These are phyloP conservation scores for Botryococcus braunii DNA, from an alignment of 163 green algal genomes.

Conservation along the genomic window DNA sequence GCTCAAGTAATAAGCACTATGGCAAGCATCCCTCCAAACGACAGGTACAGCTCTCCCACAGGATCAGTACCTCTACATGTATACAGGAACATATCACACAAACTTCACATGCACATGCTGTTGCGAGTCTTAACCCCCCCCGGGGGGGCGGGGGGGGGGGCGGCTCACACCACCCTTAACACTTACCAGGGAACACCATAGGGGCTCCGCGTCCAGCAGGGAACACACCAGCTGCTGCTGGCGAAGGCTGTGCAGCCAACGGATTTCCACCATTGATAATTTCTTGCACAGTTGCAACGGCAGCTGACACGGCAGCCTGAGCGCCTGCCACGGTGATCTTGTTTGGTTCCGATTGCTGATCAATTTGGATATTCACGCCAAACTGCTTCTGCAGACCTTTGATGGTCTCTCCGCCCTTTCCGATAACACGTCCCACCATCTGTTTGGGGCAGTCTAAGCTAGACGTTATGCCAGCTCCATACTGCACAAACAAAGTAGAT, in stretches of 20 bases:
- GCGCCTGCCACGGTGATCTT: constrained; percentile 65
- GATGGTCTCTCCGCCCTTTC: constrained; percentile 92
- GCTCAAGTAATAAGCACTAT: no score
- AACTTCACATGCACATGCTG: no score
- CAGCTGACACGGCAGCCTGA: constrained; percentile 33
- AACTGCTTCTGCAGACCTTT: constrained; percentile 77
- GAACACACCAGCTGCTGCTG: no score
- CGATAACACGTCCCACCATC: constrained; percentile 91
- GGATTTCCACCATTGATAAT: constrained; percentile 52
- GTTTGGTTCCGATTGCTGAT: constrained; percentile 67
- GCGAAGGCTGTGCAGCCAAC: no score
- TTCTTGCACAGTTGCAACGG: constrained; percentile 52
- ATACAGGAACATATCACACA: no score
- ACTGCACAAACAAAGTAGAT: no score
- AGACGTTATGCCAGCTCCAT: constrained; percentile 54
- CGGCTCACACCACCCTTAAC: no score
- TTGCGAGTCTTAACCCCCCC: no score
- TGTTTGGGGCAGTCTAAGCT: constrained; percentile 67
- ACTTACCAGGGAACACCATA: constrained; percentile 3
- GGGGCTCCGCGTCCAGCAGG: background rate
- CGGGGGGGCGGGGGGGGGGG: no score
- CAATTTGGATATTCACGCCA: constrained; percentile 85
- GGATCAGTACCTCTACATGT: no score
- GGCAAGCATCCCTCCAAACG: no score
- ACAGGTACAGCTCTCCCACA: no score